Evolutionary conservation across 139 green algal genomes (phyloP).

Genomic region (Chlorella vulgaris): DNA sequence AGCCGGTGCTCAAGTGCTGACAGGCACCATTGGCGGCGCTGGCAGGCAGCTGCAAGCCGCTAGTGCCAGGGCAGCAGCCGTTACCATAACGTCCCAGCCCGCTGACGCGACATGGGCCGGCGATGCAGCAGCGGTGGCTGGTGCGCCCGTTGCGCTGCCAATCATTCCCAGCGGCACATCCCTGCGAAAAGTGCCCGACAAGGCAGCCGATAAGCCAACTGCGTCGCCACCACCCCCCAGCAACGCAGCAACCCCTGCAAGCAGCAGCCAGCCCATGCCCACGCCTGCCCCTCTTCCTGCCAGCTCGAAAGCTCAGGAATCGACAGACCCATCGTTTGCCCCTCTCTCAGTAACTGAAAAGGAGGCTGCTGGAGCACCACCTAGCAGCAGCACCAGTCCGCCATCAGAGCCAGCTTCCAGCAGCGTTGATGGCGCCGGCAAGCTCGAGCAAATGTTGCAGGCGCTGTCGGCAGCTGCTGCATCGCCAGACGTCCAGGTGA

Average conservation of each 20-base stretch:
- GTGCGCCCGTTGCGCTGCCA: not conserved
- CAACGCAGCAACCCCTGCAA: too few species aligned
- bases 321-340: too few species aligned
- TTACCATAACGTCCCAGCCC: too few species aligned
- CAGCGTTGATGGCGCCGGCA: not conserved
- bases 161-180: not conserved
- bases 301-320: too few species aligned
- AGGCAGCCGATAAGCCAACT: not conserved
- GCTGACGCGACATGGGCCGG: too few species aligned
- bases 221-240: not conserved
- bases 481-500: not conserved
- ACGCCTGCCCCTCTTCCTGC: too few species aligned
- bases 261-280: not conserved
- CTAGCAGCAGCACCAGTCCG: not conserved
- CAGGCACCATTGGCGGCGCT: not conserved
- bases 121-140: too few species aligned
- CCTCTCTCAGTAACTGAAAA: too few species aligned
- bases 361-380: not conserved
- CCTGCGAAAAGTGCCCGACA: not conserved
- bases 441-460: not conserved
- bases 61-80: not conserved
- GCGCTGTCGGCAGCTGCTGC: not conserved
- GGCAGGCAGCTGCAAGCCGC: not conserved
- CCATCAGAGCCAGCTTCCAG: not conserved
- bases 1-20: not conserved